A percentile compares a stretch with the other conserved stretches of the same genome.
Conservation (phyloP, 2,329 filamentous ascomycete species). For the Stagonosporopsis chrysanthemi region DNA sequence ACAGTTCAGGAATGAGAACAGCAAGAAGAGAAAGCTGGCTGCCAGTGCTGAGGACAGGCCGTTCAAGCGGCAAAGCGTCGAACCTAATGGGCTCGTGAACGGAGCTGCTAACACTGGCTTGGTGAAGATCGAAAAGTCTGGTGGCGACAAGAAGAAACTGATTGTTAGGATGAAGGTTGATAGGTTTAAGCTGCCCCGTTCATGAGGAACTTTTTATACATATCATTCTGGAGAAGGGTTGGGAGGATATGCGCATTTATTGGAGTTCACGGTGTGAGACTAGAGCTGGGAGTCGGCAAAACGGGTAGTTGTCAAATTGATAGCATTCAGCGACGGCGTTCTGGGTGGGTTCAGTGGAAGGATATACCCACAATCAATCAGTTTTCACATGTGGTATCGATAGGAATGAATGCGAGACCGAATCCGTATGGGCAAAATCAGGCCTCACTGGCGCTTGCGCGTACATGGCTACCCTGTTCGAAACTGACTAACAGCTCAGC, state of each 20-base stretch:
- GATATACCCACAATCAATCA: slow-evolving; percentile 15
- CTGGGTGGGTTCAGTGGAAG: slow-evolving; percentile 7
- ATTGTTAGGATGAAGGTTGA: slow-evolving; percentile 33
- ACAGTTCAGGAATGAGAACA: slow-evolving; percentile 19
- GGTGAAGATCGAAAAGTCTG: slow-evolving; percentile 29
- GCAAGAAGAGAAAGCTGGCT: slow-evolving; percentile 35
- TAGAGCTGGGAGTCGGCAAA: slow-evolving; percentile 7
- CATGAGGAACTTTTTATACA: background rate
- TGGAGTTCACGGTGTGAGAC: slow-evolving; percentile 12
- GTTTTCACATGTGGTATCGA: background rate
- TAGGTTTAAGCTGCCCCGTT: slow-evolving; percentile 16
- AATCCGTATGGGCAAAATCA: background rate
- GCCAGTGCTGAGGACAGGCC: slow-evolving; percentile 30
- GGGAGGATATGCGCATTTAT: slow-evolving; percentile 4
- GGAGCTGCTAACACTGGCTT: slow-evolving; percentile 25
- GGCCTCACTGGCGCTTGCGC: background rate
- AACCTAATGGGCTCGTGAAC: slow-evolving; percentile 25
- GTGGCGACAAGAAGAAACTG: slow-evolving; percentile 25
- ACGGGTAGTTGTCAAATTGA: slow-evolving; percentile 1
- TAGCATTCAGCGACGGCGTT: slow-evolving; percentile 40
- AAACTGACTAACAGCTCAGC: background rate
- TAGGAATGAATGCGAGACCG: background rate
- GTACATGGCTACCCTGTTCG: slow-evolving; percentile 1
- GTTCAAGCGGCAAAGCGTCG: slow-evolving; percentile 39
- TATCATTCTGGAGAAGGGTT: background rate